Percentiles rank a stretch among this genome's conserved stretches.
These are phyloP conservation scores for Chrysanthemum seticuspe DNA, from an alignment of 129 eudicot genomes.

Conservation along the genomic window DNA sequence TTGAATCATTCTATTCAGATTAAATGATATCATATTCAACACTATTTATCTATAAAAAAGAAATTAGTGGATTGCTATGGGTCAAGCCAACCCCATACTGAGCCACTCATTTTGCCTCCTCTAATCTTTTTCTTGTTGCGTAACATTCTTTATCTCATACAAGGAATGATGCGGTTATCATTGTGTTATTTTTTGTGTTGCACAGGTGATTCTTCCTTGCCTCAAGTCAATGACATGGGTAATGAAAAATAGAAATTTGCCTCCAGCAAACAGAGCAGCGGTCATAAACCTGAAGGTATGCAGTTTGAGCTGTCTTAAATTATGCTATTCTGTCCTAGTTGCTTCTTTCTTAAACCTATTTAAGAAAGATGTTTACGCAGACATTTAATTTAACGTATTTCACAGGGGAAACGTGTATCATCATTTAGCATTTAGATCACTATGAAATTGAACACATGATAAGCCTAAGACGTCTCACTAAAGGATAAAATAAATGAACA, in stretches of 20 bases:
- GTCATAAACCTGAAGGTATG: conserved; percentile 80
- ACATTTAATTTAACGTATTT: background rate
- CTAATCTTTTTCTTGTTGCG: background rate
- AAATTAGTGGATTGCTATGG: background rate
- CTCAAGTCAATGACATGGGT: conserved; percentile 98
- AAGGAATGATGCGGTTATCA: background rate
- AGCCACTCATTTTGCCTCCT: conserved; percentile 1
- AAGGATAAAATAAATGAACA: background rate
- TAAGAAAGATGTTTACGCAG: conserved; percentile 12
- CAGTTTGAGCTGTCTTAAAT: conserved; percentile 10
- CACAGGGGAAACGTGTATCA: conserved; percentile 13
- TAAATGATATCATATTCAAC: background rate
- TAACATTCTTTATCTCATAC: conserved; percentile 10
- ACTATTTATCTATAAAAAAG: background rate
- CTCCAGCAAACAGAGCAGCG: conserved; percentile 83
- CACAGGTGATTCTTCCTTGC: conserved; percentile 76
- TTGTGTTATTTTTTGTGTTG: conserved; percentile 8
- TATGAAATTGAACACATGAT: background rate
- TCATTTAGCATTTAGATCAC: conserved; percentile 1
- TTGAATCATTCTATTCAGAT: background rate
- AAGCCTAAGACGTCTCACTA: background rate
- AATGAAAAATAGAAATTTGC: conserved; percentile 75
- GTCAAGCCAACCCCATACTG: background rate
- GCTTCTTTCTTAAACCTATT: background rate
- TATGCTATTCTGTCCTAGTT: background rate